Evolutionary conservation across 768 basidiomycete species (phyloP).

Genomic region (Lyophyllum shimeji): DNA sequence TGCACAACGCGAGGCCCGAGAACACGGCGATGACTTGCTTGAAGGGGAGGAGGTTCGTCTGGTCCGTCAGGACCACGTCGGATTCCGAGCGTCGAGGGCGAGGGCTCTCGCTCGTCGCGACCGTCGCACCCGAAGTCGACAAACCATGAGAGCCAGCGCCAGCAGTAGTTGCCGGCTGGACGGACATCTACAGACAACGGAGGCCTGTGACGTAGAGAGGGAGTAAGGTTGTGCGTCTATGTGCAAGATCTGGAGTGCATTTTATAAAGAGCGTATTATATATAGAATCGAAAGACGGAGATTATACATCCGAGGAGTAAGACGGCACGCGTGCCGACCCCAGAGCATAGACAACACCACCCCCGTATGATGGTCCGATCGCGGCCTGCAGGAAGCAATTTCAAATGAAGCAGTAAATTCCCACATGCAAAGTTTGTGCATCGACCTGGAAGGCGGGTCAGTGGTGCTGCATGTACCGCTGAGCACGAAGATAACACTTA

Average conservation of each 20-base stretch:
- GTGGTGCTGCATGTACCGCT: not conserved
- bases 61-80: conserved; percentile 52
- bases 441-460: not conserved
- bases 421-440: not conserved
- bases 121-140: not conserved
- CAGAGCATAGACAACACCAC: no score
- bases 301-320: not conserved
- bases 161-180: not conserved
- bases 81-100: not conserved
- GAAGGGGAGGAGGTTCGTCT: conserved; percentile 73
- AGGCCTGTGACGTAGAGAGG: no score
- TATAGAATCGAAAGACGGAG: not conserved
- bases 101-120: not conserved
- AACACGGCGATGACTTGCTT: conserved; percentile 64
- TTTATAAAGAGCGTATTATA: no score
- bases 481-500: not conserved
- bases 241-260: no score
- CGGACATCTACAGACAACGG: not conserved
- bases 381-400: no score
- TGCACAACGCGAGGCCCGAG: conserved; percentile 56
- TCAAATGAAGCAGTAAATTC: no score
- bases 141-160: no score
- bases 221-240: no score
- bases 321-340: not conserved
- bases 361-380: no score